Conservation (phyloP, 371 early-diverging fungal genomes). For the Modicella reniformis region DNA sequence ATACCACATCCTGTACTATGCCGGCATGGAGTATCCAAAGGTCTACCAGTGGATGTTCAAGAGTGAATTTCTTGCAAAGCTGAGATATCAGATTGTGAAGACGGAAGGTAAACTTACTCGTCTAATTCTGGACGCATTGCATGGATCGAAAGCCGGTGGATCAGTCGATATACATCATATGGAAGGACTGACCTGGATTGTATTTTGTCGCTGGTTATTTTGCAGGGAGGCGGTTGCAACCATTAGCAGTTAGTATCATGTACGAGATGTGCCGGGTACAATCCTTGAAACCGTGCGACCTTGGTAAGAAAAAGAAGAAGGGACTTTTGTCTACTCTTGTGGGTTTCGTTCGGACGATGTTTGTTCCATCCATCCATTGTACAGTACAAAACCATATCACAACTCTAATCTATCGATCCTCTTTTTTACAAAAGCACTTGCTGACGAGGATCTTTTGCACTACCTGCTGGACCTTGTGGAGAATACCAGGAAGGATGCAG, state of each 20-base stretch:
- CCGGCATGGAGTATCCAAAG: constrained; percentile 58
- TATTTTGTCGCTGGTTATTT: no score
- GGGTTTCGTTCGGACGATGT: no score
- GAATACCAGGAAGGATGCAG: constrained; percentile 69
- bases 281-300: constrained; percentile 67
- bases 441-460: constrained; percentile 61
- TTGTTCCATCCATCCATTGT: no score
- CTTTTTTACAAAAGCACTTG: constrained; percentile 38
- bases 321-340: no score
- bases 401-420: neutral
- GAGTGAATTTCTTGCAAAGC: constrained; percentile 62
- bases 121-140: no score
- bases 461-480: constrained; percentile 77
- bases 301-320: constrained; percentile 60
- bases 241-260: constrained; percentile 68
- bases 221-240: constrained; percentile 52
- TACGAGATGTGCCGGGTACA: constrained; percentile 81
- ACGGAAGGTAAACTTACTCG: constrained; percentile 56
- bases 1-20: constrained; percentile 61
- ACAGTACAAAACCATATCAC: neutral
- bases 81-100: constrained; percentile 59
- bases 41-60: constrained; percentile 56
- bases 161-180: no score
- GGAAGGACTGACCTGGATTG: no score
- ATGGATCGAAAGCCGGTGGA: no score